Evolutionary conservation across 177 flowering plant genomes (phyloP), one percentile per base, ranked within the genome.

Genomic region (Vitis hybrid): DNA sequence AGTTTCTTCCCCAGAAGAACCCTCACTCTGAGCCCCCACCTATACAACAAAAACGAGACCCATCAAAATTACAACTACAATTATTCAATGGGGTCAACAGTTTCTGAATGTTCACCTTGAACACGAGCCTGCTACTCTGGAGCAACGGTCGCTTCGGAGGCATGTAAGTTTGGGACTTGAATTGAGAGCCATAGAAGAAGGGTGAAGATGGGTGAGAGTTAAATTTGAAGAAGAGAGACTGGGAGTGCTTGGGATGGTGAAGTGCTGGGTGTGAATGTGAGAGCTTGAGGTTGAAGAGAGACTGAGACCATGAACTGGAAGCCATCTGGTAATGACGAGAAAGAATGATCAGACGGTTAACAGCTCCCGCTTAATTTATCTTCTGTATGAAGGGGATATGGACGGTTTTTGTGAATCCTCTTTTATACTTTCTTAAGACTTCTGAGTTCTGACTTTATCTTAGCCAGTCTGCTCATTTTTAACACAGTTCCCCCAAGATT

Each of bases 1-100:
- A n/a, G 73, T 71, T 67, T 72, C 87, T 64, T 72, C 84, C 22
- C 77, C 85, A 1, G 84, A 65, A 61, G 80, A 53, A 61, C 64
- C 22, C 49, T 75, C 83, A 50, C 70, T 71, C 50, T 63, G 76
- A 57, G 82, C 82, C 39, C 71, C 55, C 67, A 74, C 76, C 87
- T 81, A 63, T 13, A 69, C 20, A 57, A 62, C 64, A 53, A 5
- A 19, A 65, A 18, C 50, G 51, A 1, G 68, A 52, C 10, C 34
- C 31, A n/a, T 2, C 26, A 63, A 71, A 19, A 29, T 48, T 51
- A 34, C 22, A 31, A 50, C 59, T 19, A 19, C 8, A 53, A 8
- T n/a, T 2, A 69, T 29, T 51, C 48, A 72, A 65, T 50, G 45
- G 39, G 20, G 45, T 29, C 48, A 18, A 26, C 14, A 29, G 54